Evolutionary conservation across 2,329 filamentous ascomycete species (phyloP), one percentile per base, ranked within the genome.

Genomic region (Exophiala aquamarina): DNA sequence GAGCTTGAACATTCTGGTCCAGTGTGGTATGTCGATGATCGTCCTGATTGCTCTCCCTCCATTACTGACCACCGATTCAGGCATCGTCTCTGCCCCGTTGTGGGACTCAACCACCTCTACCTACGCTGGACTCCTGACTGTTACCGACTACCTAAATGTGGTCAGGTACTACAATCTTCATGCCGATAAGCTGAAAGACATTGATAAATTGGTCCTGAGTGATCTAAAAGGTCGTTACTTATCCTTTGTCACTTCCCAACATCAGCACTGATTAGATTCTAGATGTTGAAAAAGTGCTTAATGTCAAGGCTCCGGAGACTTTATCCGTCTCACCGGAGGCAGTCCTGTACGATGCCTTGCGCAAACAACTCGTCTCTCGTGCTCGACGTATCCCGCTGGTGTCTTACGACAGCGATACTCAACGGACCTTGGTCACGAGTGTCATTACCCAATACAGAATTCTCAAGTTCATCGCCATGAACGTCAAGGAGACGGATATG

Each of bases 111-210:
- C 87, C 57, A 88, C 85, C 3, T 95, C 91, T 19, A 89, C 87
- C 28, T 98, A 97, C 69, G 93, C 92, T 32, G 93, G 93, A 31
- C 81, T 98, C 39, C 78, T 98, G 57, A 98, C 93, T 20, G 93
- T 90, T 54, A 95, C 90, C 52, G 93, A 98, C 71, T 98, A 93
- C 68, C 94, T 98, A 72, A 98, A 98, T 64, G 86, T 98, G 47
- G 95, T 98, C 32, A 92, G 97, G 67, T 98, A 98, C 71, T 97
- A 98, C 75, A 96, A 90, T 77, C 91, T 97, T 69, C 94, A 93
- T 60, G 93, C 92, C 2, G 89, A 95, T 58, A 87, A 91, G 49
- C 80, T 97, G 52, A 83, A 84, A 57, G 84, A 92, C 64, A 87
- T 98, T 60, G 93, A 97, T 58, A 88, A 95, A 67, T 96, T 98